Conservation (phyloP, 805 yeast species). For the Lipomyces sp. region DNA sequence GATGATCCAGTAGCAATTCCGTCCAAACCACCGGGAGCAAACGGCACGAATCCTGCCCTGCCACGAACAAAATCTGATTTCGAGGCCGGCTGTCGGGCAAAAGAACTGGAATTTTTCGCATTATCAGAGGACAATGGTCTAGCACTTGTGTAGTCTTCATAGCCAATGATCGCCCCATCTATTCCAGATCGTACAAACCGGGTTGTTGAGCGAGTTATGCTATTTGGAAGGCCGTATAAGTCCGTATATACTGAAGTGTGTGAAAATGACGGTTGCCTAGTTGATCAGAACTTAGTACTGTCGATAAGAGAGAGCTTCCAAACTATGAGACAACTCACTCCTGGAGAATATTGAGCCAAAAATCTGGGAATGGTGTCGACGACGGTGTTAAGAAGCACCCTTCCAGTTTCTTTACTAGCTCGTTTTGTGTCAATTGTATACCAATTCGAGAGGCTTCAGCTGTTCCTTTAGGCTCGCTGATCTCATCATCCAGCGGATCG, state of each 20-base stretch:
- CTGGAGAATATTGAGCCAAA: constrained; percentile 71
- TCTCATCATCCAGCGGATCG: not conserved
- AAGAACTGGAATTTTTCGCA: constrained; percentile 71
- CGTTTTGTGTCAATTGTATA: constrained; percentile 26
- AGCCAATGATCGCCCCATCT: constrained; percentile 66
- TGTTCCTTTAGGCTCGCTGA: not conserved
- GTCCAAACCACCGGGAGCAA: constrained; percentile 87
- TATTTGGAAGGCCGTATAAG: constrained; percentile 62
- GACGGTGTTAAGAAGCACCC: constrained; percentile 66
- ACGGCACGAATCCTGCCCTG: constrained; percentile 75
- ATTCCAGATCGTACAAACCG: constrained; percentile 77
- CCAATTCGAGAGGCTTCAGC: not conserved
- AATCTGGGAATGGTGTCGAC: constrained; percentile 65
- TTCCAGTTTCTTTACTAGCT: constrained; percentile 40
- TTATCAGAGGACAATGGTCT: constrained; percentile 54
- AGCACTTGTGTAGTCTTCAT: constrained; percentile 62
- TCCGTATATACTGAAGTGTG: constrained; percentile 50
- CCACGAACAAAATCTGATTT: constrained; percentile 71
- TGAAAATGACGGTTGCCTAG: constrained; percentile 42
- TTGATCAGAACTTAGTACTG: not conserved
- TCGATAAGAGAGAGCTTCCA: not conserved
- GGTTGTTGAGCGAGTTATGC: constrained; percentile 65
- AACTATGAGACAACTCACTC: constrained; percentile 38
- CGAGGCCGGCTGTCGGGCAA: constrained; percentile 61
- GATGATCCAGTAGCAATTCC: constrained; percentile 40